A percentile compares a stretch with the other conserved stretches of the same genome.
Conservation (phyloP, 2,329 filamentous ascomycete genomes). For the Venturia aucupariae region DNA sequence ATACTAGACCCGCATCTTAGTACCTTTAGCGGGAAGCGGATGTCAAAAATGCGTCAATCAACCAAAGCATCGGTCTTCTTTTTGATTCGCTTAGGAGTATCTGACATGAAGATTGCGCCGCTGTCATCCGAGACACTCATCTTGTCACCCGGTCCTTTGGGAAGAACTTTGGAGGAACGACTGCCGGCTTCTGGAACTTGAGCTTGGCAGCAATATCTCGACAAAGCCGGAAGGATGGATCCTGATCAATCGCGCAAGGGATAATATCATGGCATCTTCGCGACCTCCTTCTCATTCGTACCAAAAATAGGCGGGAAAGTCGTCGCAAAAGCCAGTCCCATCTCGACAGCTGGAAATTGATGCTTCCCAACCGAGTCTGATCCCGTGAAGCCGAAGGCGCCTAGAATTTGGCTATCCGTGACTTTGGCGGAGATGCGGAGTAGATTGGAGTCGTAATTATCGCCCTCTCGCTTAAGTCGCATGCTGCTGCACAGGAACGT, state of each 20-base stretch:
- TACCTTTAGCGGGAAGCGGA: too few relatives aligned
- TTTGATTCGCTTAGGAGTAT: slow-evolving; percentile 54
- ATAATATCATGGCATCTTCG: slow-evolving; percentile 77
- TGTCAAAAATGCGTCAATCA: too few relatives aligned
- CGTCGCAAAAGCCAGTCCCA: slow-evolving; percentile 49
- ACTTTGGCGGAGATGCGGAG: slow-evolving; percentile 48
- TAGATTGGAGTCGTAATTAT: slow-evolving; percentile 26
- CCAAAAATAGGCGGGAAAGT: slow-evolving; percentile 83
- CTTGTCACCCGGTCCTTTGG: slow-evolving; percentile 90
- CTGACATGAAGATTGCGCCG: slow-evolving; percentile 85
- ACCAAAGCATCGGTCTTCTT: slow-evolving; percentile 93
- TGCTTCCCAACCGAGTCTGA: too few relatives aligned
- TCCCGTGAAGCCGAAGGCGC: neutral
- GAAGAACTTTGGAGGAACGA: slow-evolving; percentile 80
- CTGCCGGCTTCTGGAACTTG: too few relatives aligned
- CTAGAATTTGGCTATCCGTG: neutral
- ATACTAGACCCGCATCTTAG: too few relatives aligned
- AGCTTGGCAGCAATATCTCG: slow-evolving; percentile 64
- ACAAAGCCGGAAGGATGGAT: slow-evolving; percentile 62
- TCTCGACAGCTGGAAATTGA: slow-evolving; percentile 36
- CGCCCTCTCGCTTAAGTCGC: too few relatives aligned
- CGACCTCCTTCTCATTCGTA: slow-evolving; percentile 46
- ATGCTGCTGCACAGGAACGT: slow-evolving; percentile 61
- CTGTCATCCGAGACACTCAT: slow-evolving; percentile 73
- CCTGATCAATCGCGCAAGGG: slow-evolving; percentile 61